Evolutionary conservation across 345 rosid species (phyloP), one percentile per base, ranked within the genome.

Genomic region (Pelargonium nanum): DNA sequence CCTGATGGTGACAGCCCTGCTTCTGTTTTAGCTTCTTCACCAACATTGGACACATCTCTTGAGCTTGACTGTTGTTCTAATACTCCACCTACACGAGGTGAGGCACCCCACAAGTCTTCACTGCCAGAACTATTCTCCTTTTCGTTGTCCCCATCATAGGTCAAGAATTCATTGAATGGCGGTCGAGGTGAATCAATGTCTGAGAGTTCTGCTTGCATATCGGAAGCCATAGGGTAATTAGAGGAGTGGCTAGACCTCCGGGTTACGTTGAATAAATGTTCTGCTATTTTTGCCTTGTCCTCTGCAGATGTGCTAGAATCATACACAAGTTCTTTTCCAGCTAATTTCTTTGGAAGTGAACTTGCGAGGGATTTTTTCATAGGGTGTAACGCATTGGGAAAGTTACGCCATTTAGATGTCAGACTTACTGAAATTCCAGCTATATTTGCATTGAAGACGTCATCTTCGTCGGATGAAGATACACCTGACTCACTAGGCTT

Each of bases 151-250:
- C 65, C 89, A 60, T 83, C 93, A 57, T 77, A 73, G 40, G 71
- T 57, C 44, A 80, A 67, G 10, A 84, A 82, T 64, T 80, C 87
- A 12, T 40, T 40, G 44, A 69, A 83, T 4, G 86, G 91, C 69
- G 65, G 65, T 28, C 85, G 78, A 45, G 90, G 96, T 34, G 99
- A 89, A 26, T 92, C 83, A 1, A 74, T 53, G 70, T 90, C 97
- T 6, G 99, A 93, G 57, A 93, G 82, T 75, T 89, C 99, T 55
- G 89, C 96, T 61, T 89, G 97, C 81, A 89, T 74, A 66, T 89
- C 99, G 44, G 97, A 93, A 52, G 91, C 97, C 53, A 85, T 72
- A 5, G 99, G 89, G 58, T 74, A 72, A n/a, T 81, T 60, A 23
- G 83, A 77, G 59, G 80, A 74, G 72, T 79, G 97, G 70, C 80